Conservation (phyloP, 306 rosid species). For the Aeschynomene evenia region DNA sequence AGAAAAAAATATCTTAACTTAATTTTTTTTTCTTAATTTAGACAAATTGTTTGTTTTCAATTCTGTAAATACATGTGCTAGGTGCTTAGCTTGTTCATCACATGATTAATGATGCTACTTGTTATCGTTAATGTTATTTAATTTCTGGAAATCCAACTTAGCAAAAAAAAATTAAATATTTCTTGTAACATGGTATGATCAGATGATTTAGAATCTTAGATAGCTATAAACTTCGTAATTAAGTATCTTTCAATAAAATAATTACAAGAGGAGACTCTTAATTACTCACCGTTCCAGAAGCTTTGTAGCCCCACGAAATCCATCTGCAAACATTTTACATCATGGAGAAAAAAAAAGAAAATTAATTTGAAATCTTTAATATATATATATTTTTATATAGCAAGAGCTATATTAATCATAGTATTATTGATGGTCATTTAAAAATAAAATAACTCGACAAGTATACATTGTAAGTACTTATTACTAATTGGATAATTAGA, state of each 20-base stretch:
- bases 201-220: background rate
- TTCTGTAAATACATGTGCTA: background rate
- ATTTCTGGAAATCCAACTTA: background rate
- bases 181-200: background rate
- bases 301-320: constrained; percentile 34
- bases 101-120: background rate
- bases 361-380: background rate
- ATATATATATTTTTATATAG: too few relatives aligned
- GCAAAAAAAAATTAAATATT: background rate
- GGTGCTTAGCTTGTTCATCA: background rate
- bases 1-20: too few relatives aligned
- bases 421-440: too few relatives aligned
- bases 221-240: background rate
- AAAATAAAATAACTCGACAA: too few relatives aligned
- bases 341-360: background rate
- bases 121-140: background rate
- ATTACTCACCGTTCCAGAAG: constrained; percentile 46
- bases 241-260: background rate
- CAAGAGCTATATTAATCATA: too few relatives aligned
- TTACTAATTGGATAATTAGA: too few relatives aligned
- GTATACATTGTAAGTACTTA: too few relatives aligned
- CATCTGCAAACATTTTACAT: constrained; percentile 39
- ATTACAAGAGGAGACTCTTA: background rate
- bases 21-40: too few relatives aligned
- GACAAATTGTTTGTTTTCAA: background rate